Evolutionary conservation across 345 rosid species (phyloP).

Genomic region (Eucalyptus sp.): DNA sequence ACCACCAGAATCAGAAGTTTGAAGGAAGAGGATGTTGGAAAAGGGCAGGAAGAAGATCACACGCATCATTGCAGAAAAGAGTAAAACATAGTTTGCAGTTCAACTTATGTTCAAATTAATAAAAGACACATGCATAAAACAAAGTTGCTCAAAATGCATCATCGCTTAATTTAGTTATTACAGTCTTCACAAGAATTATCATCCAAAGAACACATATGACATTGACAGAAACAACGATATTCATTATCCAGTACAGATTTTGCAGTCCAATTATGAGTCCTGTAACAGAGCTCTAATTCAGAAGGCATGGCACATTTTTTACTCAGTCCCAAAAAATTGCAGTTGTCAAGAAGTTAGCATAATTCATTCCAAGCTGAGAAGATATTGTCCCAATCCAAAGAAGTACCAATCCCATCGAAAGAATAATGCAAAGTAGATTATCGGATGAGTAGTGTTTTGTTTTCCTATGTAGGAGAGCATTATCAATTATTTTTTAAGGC

Average conservation of each 20-base stretch:
- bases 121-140: neutral
- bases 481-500: neutral
- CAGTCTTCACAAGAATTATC: neutral
- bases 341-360: neutral
- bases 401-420: neutral
- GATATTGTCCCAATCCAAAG: neutral
- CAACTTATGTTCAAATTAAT: neutral
- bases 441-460: neutral
- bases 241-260: neutral
- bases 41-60: neutral
- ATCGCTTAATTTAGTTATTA: neutral
- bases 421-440: neutral
- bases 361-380: neutral
- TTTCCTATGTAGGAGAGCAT: neutral
- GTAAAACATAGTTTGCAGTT: neutral
- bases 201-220: neutral
- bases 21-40: neutral
- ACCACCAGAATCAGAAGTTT: neutral
- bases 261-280: neutral
- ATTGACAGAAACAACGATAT: neutral
- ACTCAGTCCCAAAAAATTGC: neutral
- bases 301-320: neutral
- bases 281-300: neutral
- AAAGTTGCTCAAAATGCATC: neutral
- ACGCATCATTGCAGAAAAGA: neutral